Evolutionary conservation across 257 asterid genomes (phyloP), one percentile per base, ranked within the genome.

Genomic region (Lycium ferocissimum): DNA sequence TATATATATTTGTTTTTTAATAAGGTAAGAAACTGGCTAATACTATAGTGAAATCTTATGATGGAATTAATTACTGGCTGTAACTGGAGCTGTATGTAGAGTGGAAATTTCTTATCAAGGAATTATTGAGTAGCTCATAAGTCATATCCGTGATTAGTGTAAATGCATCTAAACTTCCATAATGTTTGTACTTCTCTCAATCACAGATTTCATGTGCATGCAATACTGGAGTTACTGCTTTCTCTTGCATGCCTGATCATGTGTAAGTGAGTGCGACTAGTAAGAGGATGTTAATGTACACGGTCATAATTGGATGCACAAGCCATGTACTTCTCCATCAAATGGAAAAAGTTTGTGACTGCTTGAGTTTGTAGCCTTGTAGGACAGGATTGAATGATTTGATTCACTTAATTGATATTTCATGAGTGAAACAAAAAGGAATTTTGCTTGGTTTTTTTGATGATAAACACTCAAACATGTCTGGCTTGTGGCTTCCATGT

Each of bases 401-500:
- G 13, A 43, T 76, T 76, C 82, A 22, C 63, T 11, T 76, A 53
- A 76, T 51, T 76, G 47, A 51, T 54, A 51, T 51, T 76, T 76
- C 82, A 76, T 7, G 20, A 51, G 22, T 76, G 80, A 83, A 45
- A 56, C 10, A 7, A 22, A 57, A 45, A 81, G 15, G 7, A 71
- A 22, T 71, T 33, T 80, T 59, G 22, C n/a, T 69, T 63, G 84
- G 62, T 80, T 53, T 71, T 63, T 33, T 43, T 79, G 73, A 79
- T 57, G 59, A 84, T 66, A 47, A 76, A 67, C 49, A 67, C 20
- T 7, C 75, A 37, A 76, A 53, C 65, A 53, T 53, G 82, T 78
- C 47, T 78, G 65, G 65, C 65, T 78, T 78, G 82, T 53, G 82
- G 65, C 65, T 78, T 26, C 47, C 82, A 78, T 78, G 49, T 78